A percentile compares a stretch with the other conserved stretches of the same genome.
These are phyloP conservation scores for Mucor circinelloides DNA, from an alignment of 371 early-diverging fungal species.

Conservation along the genomic window DNA sequence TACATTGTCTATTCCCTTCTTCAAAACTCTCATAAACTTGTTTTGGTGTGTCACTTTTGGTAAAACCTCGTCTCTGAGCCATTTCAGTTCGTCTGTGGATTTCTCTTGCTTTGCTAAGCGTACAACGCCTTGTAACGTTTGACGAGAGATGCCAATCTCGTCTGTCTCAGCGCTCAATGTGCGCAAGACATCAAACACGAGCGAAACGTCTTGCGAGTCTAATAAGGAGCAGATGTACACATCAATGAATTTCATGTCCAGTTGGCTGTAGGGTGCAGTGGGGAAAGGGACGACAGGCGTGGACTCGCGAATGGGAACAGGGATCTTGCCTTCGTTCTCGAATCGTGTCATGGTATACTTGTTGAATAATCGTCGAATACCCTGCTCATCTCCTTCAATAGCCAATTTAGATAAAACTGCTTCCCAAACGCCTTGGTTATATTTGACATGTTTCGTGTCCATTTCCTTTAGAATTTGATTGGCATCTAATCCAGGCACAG, in stretches of 20 bases:
- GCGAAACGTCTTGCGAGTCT: conserved; percentile 42
- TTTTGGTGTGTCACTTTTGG: conserved; percentile 16
- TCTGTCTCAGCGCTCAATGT: conserved; percentile 31
- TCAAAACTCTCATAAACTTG: conserved; percentile 3
- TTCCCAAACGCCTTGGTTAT: conserved; percentile 19
- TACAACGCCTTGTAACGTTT: conserved; percentile 8
- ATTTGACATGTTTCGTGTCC: conserved; percentile 6
- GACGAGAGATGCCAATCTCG: conserved; percentile 4
- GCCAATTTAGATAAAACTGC: conserved; percentile 10
- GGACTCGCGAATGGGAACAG: conserved; percentile 42
- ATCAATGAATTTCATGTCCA: conserved; percentile 46
- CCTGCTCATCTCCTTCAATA: conserved; percentile 7
- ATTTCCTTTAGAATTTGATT: conserved; percentile 9
- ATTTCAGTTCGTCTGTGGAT: conserved; percentile 18
- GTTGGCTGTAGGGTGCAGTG: conserved; percentile 42
- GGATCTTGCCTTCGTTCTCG: conserved; percentile 39
- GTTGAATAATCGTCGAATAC: conserved; percentile 30
- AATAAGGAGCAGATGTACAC: conserved; percentile 38
- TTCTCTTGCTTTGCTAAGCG: conserved; percentile 23
- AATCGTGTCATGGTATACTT: conserved; percentile 48
- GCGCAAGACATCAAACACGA: conserved; percentile 44
- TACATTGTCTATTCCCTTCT: conserved; percentile 8
- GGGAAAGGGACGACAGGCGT: conserved; percentile 45
- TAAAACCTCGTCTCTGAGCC: conserved; percentile 13
- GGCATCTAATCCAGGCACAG: conserved; percentile 8